Percentiles rank a stretch among this genome's conserved stretches.
phyloP scores from a whole-genome alignment of 2,329 filamentous ascomycete genomes.

The Diaporthe ampelina region DNA sequence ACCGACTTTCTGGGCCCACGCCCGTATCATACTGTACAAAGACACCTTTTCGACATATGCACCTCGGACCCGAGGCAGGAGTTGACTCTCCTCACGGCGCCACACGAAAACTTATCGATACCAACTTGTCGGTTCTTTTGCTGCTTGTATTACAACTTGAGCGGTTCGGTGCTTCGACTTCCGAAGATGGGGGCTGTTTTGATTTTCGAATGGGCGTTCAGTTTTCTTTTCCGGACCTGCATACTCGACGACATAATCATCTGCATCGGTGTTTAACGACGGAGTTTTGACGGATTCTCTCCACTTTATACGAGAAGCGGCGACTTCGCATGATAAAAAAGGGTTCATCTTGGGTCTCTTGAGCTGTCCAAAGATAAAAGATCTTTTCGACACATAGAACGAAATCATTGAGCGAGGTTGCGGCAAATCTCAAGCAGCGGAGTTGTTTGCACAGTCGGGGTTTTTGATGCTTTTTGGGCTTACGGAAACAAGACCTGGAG shows the following conservation, averaged over 20 bases:
- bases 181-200: slow-evolving; percentile 58
- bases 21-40: slow-evolving; percentile 51
- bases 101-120: slow-evolving; percentile 51
- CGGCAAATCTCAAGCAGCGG: slow-evolving; percentile 45
- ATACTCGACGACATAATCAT: slow-evolving; percentile 43
- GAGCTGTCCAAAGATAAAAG: slow-evolving; percentile 63
- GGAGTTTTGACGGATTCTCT: slow-evolving; percentile 56
- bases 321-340: slow-evolving; percentile 57
- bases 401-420: slow-evolving; percentile 54
- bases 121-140: slow-evolving; percentile 47
- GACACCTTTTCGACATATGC: slow-evolving; percentile 51
- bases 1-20: slow-evolving; percentile 42
- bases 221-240: slow-evolving; percentile 43
- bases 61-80: slow-evolving; percentile 50
- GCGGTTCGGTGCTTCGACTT: slow-evolving; percentile 52
- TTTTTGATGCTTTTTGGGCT: slow-evolving; percentile 41
- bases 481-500: slow-evolving; percentile 41
- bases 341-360: slow-evolving; percentile 64
- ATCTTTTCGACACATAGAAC: slow-evolving; percentile 64
- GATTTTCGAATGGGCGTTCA: slow-evolving; percentile 61
- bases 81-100: slow-evolving; percentile 48
- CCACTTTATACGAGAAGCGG: slow-evolving; percentile 53
- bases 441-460: slow-evolving; percentile 54
- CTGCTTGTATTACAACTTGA: slow-evolving; percentile 46
- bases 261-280: slow-evolving; percentile 65